Evolutionary conservation across 2,329 filamentous ascomycete genomes (phyloP).

Genomic region (Botryosphaeria agaves): DNA sequence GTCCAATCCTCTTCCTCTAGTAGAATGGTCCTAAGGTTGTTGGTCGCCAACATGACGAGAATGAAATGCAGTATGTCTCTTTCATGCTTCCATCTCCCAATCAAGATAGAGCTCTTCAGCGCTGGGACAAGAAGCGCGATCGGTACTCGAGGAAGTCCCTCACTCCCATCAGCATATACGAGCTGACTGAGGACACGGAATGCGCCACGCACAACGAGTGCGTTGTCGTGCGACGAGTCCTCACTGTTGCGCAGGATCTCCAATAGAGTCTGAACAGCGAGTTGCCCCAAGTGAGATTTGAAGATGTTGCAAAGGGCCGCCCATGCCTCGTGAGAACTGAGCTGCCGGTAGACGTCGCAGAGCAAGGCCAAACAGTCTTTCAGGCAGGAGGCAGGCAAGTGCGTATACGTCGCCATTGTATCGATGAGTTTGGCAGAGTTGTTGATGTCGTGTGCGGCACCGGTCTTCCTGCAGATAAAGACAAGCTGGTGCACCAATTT

Average conservation of each 20-base stretch:
- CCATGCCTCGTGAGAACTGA: constrained; percentile 47
- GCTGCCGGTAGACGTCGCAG: constrained; percentile 52
- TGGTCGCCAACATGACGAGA: constrained; percentile 21
- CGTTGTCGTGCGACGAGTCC: constrained; percentile 17
- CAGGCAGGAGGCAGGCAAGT: constrained; percentile 46
- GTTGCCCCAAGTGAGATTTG: constrained; percentile 56
- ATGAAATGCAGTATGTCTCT: constrained; percentile 35
- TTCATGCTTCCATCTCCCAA: constrained; percentile 13
- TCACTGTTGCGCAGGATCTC: constrained; percentile 34
- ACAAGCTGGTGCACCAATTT: constrained; percentile 45
- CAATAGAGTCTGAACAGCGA: constrained; percentile 47
- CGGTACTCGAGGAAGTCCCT: constrained; percentile 13
- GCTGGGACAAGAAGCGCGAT: constrained; percentile 16
- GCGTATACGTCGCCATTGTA: constrained; percentile 53
- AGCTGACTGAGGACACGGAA: constrained; percentile 46
- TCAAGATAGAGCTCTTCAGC: constrained; percentile 14
- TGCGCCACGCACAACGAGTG: constrained; percentile 34
- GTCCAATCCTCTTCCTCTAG: constrained; percentile 52
- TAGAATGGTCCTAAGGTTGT: constrained; percentile 37
- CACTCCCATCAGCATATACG: constrained; percentile 38
- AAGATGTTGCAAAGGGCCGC: constrained; percentile 52
- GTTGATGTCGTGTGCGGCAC: constrained; percentile 43
- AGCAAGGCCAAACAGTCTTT: constrained; percentile 51
- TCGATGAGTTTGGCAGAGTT: constrained; percentile 53
- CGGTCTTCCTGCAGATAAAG: constrained; percentile 51